Base-by-base conservation (phyloP, 2,329 filamentous ascomycete species). In the Helminthosporium solani region DNA sequence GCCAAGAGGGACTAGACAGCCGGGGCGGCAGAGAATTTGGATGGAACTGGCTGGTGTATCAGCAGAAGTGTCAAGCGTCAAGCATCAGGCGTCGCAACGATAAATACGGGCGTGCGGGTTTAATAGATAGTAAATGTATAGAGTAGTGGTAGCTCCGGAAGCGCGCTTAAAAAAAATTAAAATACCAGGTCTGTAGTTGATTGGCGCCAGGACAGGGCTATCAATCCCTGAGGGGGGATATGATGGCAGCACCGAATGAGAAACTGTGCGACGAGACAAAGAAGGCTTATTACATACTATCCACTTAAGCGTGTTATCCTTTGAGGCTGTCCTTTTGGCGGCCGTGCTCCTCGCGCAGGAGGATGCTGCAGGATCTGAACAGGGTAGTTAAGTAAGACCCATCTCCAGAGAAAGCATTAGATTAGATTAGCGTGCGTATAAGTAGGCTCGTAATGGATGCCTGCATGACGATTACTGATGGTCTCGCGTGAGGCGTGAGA, bases 71-170 rank as follows among this genome's bases (percentile, higher is more conserved):
- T 48, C 46, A 52, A 43, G 47, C 34, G 40, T 35, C 33, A 46
- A 44, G 39, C 47, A 42, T 48, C 46, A 52, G 44, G 47, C 34
- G 40, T 35, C 33, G 46, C 46, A 52, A 47, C 30, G 42, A 37
- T 23, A 25, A 50, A 54, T 44, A 60, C 55, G 57, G 61, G 49
- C 47, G 43, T 50, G 55, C 53, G 58, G 60, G 57, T 62, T 64
- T 64, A 68, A 68, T 67, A 68, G 60, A 68, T 67, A 59, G 66
- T 63, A 61, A 56, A 62, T 50, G 56, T 67, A 66, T 67, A 70
- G 62, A 63, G 58, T 31, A 31, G 28, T 8, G 58, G 61, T 68
- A 67, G 65, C 54, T 61, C 58, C 50, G 40, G n/a, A n/a, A n/a
- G 43, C 57, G 59, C 59, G 64, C 60, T 61, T 64, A 61, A 54